A percentile compares a stretch with the other conserved stretches of the same genome.
Conservation (phyloP, 106 monocot species). For the Dendrobium officinale region DNA sequence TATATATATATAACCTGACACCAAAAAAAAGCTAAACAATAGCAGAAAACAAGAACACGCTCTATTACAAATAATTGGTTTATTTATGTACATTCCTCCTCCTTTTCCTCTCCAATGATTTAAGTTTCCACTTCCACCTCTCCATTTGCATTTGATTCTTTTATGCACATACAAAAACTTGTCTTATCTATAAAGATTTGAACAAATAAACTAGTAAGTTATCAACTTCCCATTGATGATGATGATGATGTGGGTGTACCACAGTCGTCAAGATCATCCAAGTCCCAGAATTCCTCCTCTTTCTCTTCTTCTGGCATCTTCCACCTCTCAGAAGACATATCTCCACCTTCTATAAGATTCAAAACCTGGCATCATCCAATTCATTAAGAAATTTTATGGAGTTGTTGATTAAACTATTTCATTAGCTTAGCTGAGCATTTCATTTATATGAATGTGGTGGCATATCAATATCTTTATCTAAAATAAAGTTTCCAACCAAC, state of each 20-base stretch:
- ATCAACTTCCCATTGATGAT: constrained; percentile 8
- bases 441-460: neutral
- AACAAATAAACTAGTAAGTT: neutral
- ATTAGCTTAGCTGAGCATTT: neutral
- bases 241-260: constrained; percentile 19
- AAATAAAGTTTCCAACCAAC: neutral
- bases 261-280: constrained; percentile 36
- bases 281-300: constrained; percentile 24
- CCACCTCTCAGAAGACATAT: constrained; percentile 20
- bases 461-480: neutral
- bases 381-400: neutral
- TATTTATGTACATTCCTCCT: neutral
- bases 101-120: neutral
- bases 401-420: neutral
- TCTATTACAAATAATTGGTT: constrained; percentile 1
- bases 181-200: neutral
- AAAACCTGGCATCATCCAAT: constrained; percentile 20
- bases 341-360: constrained; percentile 16
- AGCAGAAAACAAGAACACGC: neutral
- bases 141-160: neutral
- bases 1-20: too few relatives aligned
- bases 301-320: constrained; percentile 19
- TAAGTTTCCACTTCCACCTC: neutral
- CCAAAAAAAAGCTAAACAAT: too few relatives aligned
- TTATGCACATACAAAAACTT: constrained; percentile 6